Evolutionary conservation across 2,329 filamentous ascomycete genomes (phyloP).

Genomic region (Fusarium euwallaceae): DNA sequence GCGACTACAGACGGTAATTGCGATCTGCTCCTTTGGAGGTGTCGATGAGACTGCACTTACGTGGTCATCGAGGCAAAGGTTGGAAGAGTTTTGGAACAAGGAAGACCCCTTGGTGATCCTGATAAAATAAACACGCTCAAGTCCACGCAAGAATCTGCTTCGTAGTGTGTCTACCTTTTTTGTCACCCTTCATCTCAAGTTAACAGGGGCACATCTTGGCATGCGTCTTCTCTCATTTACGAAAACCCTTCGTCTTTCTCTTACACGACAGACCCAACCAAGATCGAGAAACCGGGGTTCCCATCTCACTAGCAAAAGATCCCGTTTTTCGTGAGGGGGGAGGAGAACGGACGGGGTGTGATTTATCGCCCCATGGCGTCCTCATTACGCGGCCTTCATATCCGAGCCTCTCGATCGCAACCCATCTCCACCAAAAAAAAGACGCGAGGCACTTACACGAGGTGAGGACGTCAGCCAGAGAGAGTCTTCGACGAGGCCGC

Average conservation of each 20-base stretch:
- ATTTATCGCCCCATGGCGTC: neutral
- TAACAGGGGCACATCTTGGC: neutral
- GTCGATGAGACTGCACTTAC: neutral
- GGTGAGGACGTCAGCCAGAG: neutral
- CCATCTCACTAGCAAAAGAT: neutral
- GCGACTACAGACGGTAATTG: neutral
- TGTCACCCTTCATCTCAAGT: neutral
- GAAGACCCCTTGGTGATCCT: neutral
- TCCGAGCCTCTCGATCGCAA: too few species aligned
- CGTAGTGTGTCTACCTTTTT: neutral
- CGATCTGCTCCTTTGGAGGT: neutral
- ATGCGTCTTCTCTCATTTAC: neutral
- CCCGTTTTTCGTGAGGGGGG: neutral
- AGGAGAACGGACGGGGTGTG: neutral
- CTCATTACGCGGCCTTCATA: slow-evolving; percentile 35
- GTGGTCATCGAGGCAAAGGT: neutral
- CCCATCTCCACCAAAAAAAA: neutral
- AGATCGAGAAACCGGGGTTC: neutral
- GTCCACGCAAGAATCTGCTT: neutral
- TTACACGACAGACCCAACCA: neutral
- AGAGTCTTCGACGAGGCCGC: neutral
- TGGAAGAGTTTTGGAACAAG: neutral
- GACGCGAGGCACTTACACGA: slow-evolving; percentile 22
- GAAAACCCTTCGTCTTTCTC: neutral
- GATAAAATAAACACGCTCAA: neutral